phyloP scores from a whole-genome alignment of 805 yeast species.

The Teunomyces cretensis region DNA sequence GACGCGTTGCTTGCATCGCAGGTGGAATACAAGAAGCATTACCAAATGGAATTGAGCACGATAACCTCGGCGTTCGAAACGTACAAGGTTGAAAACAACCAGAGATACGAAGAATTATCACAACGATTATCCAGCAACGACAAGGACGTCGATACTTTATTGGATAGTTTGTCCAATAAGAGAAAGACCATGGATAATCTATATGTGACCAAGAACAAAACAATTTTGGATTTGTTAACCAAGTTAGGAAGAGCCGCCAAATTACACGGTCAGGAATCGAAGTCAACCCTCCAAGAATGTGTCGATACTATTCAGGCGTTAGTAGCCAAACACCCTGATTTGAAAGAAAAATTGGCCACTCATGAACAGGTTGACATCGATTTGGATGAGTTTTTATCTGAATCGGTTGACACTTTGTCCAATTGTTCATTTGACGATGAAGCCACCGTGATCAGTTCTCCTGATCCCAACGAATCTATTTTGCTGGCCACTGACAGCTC shows the following conservation, averaged over 20 bases:
- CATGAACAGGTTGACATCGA: constrained; percentile 30
- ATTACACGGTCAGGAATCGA: constrained; percentile 50
- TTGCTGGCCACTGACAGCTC: not conserved
- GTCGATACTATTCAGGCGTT: constrained; percentile 43
- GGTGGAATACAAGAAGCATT: constrained; percentile 50
- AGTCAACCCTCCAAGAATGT: constrained; percentile 45
- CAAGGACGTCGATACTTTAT: constrained; percentile 47
- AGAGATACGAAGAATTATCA: constrained; percentile 35
- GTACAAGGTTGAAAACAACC: constrained; percentile 37
- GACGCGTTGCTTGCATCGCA: constrained; percentile 56
- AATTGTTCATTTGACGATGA: constrained; percentile 35
- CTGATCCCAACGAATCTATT: constrained; percentile 9
- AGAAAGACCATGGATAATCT: constrained; percentile 49
- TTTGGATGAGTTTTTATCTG: constrained; percentile 33
- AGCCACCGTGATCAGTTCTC: constrained; percentile 22
- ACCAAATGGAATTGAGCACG: constrained; percentile 41
- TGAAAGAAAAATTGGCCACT: constrained; percentile 26
- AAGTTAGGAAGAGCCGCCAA: constrained; percentile 45
- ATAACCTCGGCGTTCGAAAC: constrained; percentile 37
- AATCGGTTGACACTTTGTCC: constrained; percentile 31
- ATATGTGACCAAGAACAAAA: constrained; percentile 47
- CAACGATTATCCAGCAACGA: constrained; percentile 43
- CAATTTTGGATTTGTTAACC: constrained; percentile 42
- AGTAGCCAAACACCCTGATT: constrained; percentile 37
- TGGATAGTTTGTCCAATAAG: constrained; percentile 48